A percentile compares a stretch with the other conserved stretches of the same genome.
Evolutionary conservation across 2,329 filamentous ascomycete species (phyloP).

Genomic region (Xylariomycetidae sp.): DNA sequence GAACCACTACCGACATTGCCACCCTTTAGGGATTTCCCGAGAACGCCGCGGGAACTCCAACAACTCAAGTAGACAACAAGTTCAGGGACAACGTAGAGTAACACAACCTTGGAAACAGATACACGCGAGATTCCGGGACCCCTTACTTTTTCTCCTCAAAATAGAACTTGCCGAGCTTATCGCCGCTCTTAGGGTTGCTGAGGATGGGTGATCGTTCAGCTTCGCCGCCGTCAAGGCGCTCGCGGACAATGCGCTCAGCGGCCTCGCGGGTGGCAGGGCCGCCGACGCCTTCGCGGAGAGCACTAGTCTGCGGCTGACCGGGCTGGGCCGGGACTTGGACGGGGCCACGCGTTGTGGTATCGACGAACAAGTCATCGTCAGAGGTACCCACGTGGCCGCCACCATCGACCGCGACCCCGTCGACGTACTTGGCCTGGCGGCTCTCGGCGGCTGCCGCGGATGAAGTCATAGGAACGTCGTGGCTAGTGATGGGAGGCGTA

Average conservation of each 20-base stretch:
- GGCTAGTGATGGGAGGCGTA: constrained; percentile 19
- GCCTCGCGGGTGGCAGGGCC: constrained; percentile 39
- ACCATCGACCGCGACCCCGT: constrained; percentile 58
- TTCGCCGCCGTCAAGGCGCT: constrained; percentile 50
- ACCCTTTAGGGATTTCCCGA: no score
- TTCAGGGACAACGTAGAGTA: no score
- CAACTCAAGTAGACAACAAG: no score
- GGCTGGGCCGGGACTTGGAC: constrained; percentile 36
- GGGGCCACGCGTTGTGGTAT: constrained; percentile 57
- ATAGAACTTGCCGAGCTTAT: constrained; percentile 51
- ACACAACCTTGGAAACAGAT: background rate
- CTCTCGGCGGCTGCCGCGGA: constrained; percentile 45
- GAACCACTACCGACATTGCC: no score
- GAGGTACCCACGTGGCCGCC: constrained; percentile 29
- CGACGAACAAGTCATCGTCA: constrained; percentile 52
- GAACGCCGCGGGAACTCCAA: no score
- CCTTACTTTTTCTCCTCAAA: constrained; percentile 46
- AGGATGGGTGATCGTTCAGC: constrained; percentile 31
- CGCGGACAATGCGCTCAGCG: constrained; percentile 59
- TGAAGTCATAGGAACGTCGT: constrained; percentile 39
- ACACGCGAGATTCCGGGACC: background rate
- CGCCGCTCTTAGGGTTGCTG: constrained; percentile 37
- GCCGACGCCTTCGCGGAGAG: constrained; percentile 29
- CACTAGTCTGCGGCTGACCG: constrained; percentile 30
- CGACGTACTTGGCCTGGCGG: constrained; percentile 58